phyloP scores from a whole-genome alignment of 176 grass and related monocot species.

The Phragmites australis region DNA sequence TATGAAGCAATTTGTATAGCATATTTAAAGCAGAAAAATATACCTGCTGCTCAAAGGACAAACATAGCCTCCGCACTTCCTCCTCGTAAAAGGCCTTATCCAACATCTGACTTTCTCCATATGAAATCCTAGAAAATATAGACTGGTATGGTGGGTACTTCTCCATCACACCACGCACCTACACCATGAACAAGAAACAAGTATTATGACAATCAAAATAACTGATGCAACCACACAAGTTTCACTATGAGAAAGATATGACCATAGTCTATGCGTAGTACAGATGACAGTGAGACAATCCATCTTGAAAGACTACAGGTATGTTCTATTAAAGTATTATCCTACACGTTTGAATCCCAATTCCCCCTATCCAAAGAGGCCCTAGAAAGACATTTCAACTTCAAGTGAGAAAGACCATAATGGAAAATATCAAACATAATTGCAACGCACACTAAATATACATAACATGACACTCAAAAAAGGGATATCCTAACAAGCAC shows the following conservation, averaged over 20 bases:
- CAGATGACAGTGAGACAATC: constrained; percentile 18
- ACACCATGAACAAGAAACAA: constrained; percentile 26
- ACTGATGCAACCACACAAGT: background rate
- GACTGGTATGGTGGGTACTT: constrained; percentile 95
- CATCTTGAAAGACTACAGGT: constrained; percentile 14
- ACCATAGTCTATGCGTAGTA: background rate
- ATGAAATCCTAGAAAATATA: constrained; percentile 87
- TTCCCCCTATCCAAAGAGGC: background rate
- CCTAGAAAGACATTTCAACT: background rate
- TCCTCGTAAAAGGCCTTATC: constrained; percentile 98
- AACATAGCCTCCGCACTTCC: constrained; percentile 82
- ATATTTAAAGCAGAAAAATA: constrained; percentile 3
- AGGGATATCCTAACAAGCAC: background rate
- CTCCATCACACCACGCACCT: constrained; percentile 93
- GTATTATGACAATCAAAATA: background rate
- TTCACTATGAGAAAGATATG: constrained; percentile 1
- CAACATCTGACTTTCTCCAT: constrained; percentile 97
- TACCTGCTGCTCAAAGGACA: constrained; percentile 95
- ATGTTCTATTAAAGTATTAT: background rate
- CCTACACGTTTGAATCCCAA: background rate
- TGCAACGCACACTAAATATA: background rate
- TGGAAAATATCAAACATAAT: background rate
- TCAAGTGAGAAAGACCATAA: background rate
- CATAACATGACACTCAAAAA: background rate
- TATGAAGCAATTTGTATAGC: background rate